These are phyloP conservation scores for Saccharomycopsis fibuligera DNA, from an alignment of 805 yeast genomes.

Conservation along the genomic window DNA sequence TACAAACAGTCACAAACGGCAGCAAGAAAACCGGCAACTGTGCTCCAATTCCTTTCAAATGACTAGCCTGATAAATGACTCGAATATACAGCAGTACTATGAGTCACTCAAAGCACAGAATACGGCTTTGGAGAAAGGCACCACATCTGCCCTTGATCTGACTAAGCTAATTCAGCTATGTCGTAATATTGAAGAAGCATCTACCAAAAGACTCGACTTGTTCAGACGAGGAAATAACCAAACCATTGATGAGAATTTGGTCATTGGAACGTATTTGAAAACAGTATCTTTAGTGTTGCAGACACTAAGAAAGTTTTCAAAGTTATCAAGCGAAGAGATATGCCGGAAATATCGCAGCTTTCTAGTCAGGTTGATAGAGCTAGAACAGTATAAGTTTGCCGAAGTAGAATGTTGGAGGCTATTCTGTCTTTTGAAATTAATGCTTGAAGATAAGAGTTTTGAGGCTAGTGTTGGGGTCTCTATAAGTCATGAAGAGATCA, in stretches of 20 bases:
- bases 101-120: background rate
- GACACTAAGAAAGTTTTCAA: background rate
- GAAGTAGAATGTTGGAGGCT: conserved; percentile 9
- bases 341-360: conserved; percentile 2
- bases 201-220: background rate
- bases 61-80: background rate
- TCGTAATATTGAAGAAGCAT: background rate
- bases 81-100: background rate
- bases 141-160: background rate
- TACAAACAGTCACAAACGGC: too few species aligned
- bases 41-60: too few species aligned
- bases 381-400: background rate
- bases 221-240: background rate
- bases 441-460: background rate
- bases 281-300: background rate
- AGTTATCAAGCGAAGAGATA: background rate
- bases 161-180: background rate
- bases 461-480: background rate
- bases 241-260: background rate
- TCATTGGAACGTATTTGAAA: background rate
- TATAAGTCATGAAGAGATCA: conserved; percentile 4
- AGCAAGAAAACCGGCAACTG: too few species aligned
- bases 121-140: background rate
- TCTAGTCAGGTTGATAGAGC: conserved; percentile 5
- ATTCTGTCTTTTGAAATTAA: background rate